Base-by-base conservation (phyloP, 1,284 basidiomycete species). In the Sphagnurus paluster region DNA sequence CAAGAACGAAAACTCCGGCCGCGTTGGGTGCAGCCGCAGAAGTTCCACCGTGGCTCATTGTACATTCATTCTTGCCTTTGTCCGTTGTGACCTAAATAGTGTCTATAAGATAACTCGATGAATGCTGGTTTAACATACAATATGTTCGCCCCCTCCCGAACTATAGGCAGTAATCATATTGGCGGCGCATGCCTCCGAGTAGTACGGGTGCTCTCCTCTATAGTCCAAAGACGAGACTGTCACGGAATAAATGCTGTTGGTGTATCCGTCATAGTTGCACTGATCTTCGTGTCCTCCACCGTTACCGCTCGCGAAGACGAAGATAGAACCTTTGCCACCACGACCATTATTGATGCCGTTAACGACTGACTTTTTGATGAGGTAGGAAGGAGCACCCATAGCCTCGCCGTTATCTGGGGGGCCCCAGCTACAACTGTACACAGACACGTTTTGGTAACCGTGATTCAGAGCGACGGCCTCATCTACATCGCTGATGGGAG, bases 201-300 rank as follows among this genome's bases (percentile, higher is more conserved):
- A 99, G 61, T 90, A 93, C 5, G 97, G 97, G 62, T 97, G 96
- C 28, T 91, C 67, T 11, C 94, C 95, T 61, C 88, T 89, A 61
- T 89, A 82, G 63, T 99, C 96, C 48, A 98, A 77, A 0, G 97
- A 92, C 6, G 93, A 88, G 25, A 99, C 92, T 0, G 96, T 99
- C 44, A 99, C 85, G 6, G 90, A 93, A 69, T 94, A 98, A 56
- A 98, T 97, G 56, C 89, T 93, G 65, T 99, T 99, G n/a, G 97
- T 99, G 67, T 99, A 99, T 6, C 97, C 97, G 59, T 99, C 97
- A 64, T 99, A 99, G 68, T 99, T 99, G 75, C 97, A 99, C 69
- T 99, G 96, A 64, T 99, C 97, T 20, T 89, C 93, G 43, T 79
- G 77, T 3, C 80, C 80, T 21, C 91, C 97, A 21, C 97, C 97